These are phyloP conservation scores for Recurvomyces mirabilis DNA, from an alignment of 495 filamentous ascomycete species.

Conservation along the genomic window DNA sequence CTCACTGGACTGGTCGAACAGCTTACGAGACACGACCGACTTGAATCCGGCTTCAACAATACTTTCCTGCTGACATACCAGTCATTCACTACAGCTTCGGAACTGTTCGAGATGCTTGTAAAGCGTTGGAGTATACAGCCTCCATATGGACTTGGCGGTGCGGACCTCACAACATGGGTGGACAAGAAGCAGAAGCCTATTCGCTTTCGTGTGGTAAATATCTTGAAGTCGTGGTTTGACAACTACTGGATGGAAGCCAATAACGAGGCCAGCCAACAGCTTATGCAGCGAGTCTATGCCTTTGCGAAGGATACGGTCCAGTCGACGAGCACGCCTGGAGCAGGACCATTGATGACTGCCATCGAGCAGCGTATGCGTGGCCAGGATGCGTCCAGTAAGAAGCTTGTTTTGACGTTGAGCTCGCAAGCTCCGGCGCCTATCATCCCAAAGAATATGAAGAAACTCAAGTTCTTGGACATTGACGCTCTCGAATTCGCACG, in stretches of 20 bases:
- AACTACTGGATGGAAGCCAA: constrained; percentile 96
- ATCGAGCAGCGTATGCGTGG: constrained; percentile 79
- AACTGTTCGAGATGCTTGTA: constrained; percentile 86
- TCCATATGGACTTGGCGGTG: constrained; percentile 62
- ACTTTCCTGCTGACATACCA: constrained; percentile 95
- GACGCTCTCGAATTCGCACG: constrained; percentile 91
- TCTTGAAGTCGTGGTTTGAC: constrained; percentile 96
- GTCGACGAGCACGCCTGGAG: constrained; percentile 81
- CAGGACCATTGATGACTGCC: constrained; percentile 64
- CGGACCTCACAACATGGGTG: constrained; percentile 77
- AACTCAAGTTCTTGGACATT: constrained; percentile 96
- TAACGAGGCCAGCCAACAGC: constrained; percentile 67
- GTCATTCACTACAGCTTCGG: constrained; percentile 81
- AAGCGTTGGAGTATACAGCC: constrained; percentile 87
- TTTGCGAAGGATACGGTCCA: constrained; percentile 90
- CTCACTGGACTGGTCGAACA: constrained; percentile 88
- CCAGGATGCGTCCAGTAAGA: constrained; percentile 76
- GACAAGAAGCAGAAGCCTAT: constrained; percentile 93
- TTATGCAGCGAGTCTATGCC: constrained; percentile 76
- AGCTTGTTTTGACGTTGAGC: constrained; percentile 73
- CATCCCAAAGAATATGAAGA: constrained; percentile 98
- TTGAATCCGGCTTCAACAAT: constrained; percentile 92
- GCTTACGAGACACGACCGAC: constrained; percentile 85
- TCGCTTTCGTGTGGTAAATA: constrained; percentile 90
- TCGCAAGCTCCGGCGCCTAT: constrained; percentile 68